A percentile compares a stretch with the other conserved stretches of the same genome.
These are phyloP conservation scores for Ogataea salicorniae DNA, from an alignment of 805 yeast species.

Conservation along the genomic window DNA sequence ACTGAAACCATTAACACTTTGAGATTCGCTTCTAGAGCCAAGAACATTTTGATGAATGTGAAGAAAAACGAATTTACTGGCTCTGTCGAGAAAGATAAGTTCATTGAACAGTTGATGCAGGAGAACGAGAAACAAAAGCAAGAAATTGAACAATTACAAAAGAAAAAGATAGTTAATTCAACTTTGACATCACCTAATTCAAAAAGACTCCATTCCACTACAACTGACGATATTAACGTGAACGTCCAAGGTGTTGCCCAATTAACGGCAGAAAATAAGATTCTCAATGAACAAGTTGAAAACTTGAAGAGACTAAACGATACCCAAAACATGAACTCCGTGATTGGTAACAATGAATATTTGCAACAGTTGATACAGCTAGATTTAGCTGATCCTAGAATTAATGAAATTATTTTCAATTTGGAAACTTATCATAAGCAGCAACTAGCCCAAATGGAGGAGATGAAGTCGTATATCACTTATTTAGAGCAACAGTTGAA, in stretches of 20 bases:
- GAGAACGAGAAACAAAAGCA: constrained; percentile 58
- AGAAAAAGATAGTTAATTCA: neutral
- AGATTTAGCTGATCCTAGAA: constrained; percentile 27
- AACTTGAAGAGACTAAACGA: constrained; percentile 64
- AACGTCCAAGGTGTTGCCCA: constrained; percentile 27
- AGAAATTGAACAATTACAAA: constrained; percentile 41
- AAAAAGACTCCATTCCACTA: neutral
- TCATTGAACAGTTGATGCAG: constrained; percentile 50
- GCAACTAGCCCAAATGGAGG: constrained; percentile 50
- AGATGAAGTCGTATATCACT: constrained; percentile 51
- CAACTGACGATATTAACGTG: constrained; percentile 2
- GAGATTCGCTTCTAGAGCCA: constrained; percentile 90
- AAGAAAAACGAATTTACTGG: constrained; percentile 41
- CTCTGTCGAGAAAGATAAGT: constrained; percentile 38
- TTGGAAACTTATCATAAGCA: constrained; percentile 44
- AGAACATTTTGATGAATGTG: constrained; percentile 71
- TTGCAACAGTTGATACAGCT: constrained; percentile 53
- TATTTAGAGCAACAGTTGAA: constrained; percentile 55
- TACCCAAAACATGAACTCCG: constrained; percentile 26
- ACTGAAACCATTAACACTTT: constrained; percentile 83
- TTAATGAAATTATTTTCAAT: constrained; percentile 39
- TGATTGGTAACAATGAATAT: constrained; percentile 53
- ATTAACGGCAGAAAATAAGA: constrained; percentile 54
- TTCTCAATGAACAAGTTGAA: constrained; percentile 62
- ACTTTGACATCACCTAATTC: too few species aligned